These are phyloP conservation scores for Pichia kluyveri DNA, from an alignment of 805 yeast species.

Conservation along the genomic window DNA sequence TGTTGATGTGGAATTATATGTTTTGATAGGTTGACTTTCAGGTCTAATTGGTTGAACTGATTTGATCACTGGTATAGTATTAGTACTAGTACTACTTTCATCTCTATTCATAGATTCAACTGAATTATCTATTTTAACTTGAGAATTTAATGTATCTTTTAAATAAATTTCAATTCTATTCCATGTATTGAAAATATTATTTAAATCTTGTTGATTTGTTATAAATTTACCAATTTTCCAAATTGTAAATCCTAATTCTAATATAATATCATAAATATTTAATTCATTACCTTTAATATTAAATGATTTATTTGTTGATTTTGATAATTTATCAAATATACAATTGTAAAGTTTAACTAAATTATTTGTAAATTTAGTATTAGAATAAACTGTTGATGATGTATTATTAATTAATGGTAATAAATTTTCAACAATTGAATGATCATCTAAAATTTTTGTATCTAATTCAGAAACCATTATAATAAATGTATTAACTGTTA, in stretches of 20 bases:
- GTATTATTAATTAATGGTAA: constrained; percentile 57
- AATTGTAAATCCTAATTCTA: constrained; percentile 25
- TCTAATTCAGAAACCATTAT: constrained; percentile 34
- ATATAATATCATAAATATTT: constrained; percentile 21
- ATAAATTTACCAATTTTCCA: constrained; percentile 26
- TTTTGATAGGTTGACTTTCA: background rate
- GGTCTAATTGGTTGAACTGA: background rate
- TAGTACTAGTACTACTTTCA: background rate
- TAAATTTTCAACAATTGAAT: constrained; percentile 64
- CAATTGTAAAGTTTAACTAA: constrained; percentile 22
- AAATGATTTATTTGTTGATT: constrained; percentile 13
- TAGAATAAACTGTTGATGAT: constrained; percentile 22
- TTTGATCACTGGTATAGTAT: background rate
- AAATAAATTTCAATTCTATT: constrained; percentile 9
- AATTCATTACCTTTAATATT: constrained; percentile 19
- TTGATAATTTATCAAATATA: constrained; percentile 21
- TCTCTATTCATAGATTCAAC: background rate
- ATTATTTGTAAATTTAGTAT: constrained; percentile 20
- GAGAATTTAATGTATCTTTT: constrained; percentile 4
- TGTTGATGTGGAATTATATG: background rate
- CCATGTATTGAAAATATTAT: constrained; percentile 11
- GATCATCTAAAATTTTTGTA: constrained; percentile 57
- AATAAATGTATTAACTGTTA: constrained; percentile 53
- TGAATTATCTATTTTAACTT: background rate
- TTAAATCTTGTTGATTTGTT: constrained; percentile 16